Percentiles rank a stretch among this genome's conserved stretches.
phyloP scores from a whole-genome alignment of 169 alveolate genomes.

The Besnoitia besnoiti region DNA sequence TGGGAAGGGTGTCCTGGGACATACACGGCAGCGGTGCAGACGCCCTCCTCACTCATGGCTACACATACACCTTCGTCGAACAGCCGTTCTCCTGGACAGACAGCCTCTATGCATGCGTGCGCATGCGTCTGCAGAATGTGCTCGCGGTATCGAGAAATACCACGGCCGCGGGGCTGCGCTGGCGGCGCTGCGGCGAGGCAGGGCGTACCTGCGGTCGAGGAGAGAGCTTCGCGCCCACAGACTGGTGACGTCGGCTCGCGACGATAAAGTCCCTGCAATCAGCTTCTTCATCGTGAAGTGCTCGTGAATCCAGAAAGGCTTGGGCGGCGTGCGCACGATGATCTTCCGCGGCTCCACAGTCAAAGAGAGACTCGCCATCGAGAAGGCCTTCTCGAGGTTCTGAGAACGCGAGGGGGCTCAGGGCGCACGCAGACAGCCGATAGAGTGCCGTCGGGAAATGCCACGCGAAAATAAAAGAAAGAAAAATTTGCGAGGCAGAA shows the following conservation, averaged over 20 bases:
- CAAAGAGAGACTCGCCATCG: background rate
- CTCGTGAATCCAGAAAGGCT: conserved; percentile 3
- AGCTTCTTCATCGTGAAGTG: background rate
- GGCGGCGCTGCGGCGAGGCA: no score
- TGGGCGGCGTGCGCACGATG: background rate
- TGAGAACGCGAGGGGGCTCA: background rate
- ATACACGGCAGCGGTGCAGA: no score
- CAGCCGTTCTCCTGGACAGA: no score
- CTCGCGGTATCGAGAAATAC: background rate
- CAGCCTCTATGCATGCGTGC: no score
- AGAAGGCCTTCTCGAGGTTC: background rate
- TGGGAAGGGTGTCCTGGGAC: no score
- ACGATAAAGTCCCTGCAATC: background rate
- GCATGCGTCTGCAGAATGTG: background rate
- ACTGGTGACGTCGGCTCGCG: background rate
- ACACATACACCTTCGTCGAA: no score
- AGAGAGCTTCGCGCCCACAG: conserved; percentile 9
- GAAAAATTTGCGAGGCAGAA: no score
- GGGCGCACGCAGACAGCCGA: background rate
- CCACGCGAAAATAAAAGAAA: no score
- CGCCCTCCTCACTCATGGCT: no score
- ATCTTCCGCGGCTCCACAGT: background rate
- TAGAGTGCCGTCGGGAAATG: no score
- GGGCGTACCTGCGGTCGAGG: background rate
- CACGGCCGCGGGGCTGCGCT: background rate